Evolutionary conservation across 108 stramenopile genomes (phyloP), one percentile per base, ranked within the genome.

Genomic region (Phaeodactylum tricornutum): DNA sequence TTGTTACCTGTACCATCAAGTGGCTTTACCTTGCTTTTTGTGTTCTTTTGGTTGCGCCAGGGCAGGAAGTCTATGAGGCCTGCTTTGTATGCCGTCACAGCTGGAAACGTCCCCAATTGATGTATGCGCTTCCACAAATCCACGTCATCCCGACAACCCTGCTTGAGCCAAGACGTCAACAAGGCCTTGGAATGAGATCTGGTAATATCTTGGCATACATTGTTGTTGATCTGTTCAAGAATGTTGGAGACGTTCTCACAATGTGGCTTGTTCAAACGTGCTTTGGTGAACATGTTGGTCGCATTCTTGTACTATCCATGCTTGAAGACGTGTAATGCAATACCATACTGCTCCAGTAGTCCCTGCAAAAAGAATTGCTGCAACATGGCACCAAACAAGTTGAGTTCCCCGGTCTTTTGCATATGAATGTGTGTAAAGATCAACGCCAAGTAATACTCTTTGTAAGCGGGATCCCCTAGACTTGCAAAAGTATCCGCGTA

Each of bases 271-370:
- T 61, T 67, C 47, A 69, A 87, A 27, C 47, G 32, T 0, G 47
- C 30, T 40, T 87, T 77, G 0, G 81, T 75, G 46, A 87, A 73
- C 1, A 61, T 29, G 44, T 83, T 87, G 31, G 81, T 71, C 19
- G 74, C 68, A 49, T 75, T 87, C 65, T 87, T 84, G 62, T 77
- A 87, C 15, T 60, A 46, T 23, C 86, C 86, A 38, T 84, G 86
- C 43, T 83, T 83, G 42, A 77, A 83, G 31, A 87, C 81, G 53
- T 87, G 76, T 1, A 61, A 77, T 16, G 49, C 64, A 19, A 87
- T 60, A 19, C 86, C 86, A 58, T 87, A 81, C 38, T 69, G 77
- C 11, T 74, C 53, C 47, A 87, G 36, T 25, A 62, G 53, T n/a
- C 55, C 62, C 4, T 66, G 48, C 23, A 79, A 35, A 45, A 87